Evolutionary conservation across 2,329 filamentous ascomycete genomes (phyloP).

Genomic region (Sporothrix euskadiensis): DNA sequence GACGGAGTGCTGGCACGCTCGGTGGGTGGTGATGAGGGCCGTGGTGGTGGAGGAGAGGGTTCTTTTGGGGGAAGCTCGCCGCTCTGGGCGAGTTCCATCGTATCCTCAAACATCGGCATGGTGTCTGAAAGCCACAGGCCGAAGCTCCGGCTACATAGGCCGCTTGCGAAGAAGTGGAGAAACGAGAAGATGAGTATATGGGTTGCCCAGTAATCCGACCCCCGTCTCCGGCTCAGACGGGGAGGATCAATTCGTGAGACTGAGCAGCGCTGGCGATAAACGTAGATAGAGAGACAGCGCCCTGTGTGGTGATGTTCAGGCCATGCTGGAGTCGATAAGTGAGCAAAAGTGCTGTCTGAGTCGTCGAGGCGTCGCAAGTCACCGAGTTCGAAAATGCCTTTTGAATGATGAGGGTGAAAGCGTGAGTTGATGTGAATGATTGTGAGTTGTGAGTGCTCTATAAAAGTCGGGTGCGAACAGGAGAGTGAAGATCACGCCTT

Average conservation of each 20-base stretch:
- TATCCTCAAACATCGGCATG: conserved; percentile 62
- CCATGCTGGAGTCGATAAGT: not conserved
- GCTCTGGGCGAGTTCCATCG: conserved; percentile 43
- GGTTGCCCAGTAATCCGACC: not conserved
- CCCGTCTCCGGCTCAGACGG: conserved; percentile 23
- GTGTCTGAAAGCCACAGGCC: conserved; percentile 26
- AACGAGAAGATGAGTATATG: not conserved
- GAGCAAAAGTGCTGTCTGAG: not conserved
- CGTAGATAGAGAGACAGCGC: not conserved
- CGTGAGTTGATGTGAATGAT: not conserved
- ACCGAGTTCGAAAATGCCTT: not conserved
- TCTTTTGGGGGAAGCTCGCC: conserved; percentile 22
- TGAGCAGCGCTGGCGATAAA: not conserved
- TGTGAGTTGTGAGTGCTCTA: not conserved
- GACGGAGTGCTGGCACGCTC: conserved; percentile 23
- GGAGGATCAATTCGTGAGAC: not conserved
- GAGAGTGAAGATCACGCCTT: conserved; percentile 12
- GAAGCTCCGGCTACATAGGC: not conserved
- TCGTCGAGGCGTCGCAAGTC: not conserved
- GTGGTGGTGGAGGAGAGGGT: conserved; percentile 24
- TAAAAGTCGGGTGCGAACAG: not conserved
- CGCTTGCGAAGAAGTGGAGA: too few species aligned
- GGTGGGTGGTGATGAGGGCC: not conserved
- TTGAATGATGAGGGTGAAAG: not conserved
- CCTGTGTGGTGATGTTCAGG: not conserved